A percentile compares a stretch with the other conserved stretches of the same genome.
Conservation (phyloP, 768 basidiomycete species). For the Paxillus ammoniavirescens region DNA sequence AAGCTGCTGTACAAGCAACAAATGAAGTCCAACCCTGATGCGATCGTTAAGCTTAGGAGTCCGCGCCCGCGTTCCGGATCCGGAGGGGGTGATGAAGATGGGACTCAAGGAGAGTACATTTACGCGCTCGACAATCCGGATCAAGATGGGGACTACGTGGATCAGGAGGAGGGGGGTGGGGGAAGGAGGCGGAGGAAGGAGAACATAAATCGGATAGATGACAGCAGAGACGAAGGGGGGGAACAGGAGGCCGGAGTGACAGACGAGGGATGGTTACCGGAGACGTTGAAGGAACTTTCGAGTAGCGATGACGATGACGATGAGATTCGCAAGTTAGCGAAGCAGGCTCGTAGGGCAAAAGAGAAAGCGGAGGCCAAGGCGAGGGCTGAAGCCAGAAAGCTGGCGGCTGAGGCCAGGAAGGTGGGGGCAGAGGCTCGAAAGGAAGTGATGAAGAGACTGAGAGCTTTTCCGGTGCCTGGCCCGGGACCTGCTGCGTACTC, state of each 20-base stretch:
- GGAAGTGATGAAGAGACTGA: slow-evolving; percentile 17
- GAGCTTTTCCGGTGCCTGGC: slow-evolving; percentile 27
- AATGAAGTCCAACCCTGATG: slow-evolving; percentile 59
- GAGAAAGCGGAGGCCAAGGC: slow-evolving; percentile 21
- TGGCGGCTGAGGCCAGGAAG: slow-evolving; percentile 14
- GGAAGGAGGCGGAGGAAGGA: slow-evolving; percentile 6
- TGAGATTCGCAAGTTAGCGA: slow-evolving; percentile 31
- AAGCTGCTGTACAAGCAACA: slow-evolving; percentile 48
- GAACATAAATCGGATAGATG: slow-evolving; percentile 1
- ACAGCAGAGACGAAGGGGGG: not conserved
- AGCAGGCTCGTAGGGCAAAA: slow-evolving; percentile 32
- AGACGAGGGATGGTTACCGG: slow-evolving; percentile 30
- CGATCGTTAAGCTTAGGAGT: slow-evolving; percentile 54
- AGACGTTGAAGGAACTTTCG: slow-evolving; percentile 35
- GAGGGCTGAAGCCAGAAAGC: slow-evolving; percentile 17
- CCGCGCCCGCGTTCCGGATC: slow-evolving; percentile 29
- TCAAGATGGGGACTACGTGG: slow-evolving; percentile 28
- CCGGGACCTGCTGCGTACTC: not conserved
- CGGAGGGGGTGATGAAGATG: slow-evolving; percentile 27
- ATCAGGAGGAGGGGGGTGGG: slow-evolving; percentile 10
- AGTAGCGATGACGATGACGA: slow-evolving; percentile 45
- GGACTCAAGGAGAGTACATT: slow-evolving; percentile 31
- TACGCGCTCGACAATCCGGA: slow-evolving; percentile 18
- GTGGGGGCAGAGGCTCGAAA: slow-evolving; percentile 12
- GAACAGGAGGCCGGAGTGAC: not conserved